Evolutionary conservation across 257 asterid species (phyloP).

Genomic region (Gentiana macrophylla): DNA sequence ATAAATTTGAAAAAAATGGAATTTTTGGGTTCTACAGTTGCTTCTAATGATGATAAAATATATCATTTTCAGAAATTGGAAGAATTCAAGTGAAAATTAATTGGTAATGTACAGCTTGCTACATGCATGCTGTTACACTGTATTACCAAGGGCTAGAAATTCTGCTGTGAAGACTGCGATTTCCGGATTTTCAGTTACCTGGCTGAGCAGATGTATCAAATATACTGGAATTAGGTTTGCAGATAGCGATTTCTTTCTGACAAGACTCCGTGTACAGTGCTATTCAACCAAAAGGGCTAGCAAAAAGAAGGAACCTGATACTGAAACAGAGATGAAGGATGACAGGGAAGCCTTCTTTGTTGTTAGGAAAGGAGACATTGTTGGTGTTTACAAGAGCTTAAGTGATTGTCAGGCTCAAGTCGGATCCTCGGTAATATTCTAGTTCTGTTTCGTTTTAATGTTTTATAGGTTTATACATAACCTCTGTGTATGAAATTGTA

Average conservation of each 20-base stretch:
- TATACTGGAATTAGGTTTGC: slow-evolving; percentile 31
- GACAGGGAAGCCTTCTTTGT: slow-evolving; percentile 90
- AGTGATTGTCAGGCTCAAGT: slow-evolving; percentile 97
- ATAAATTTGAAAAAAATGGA: no score
- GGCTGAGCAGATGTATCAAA: slow-evolving; percentile 28
- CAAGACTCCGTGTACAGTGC: slow-evolving; percentile 32
- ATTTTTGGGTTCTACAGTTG: neutral
- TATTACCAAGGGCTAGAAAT: slow-evolving; percentile 31
- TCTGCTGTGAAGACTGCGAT: slow-evolving; percentile 26
- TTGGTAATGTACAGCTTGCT: slow-evolving; percentile 67
- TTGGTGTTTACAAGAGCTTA: slow-evolving; percentile 85
- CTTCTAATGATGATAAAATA: neutral
- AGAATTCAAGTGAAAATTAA: slow-evolving; percentile 16
- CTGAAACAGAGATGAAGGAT: slow-evolving; percentile 55
- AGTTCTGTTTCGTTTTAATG: neutral
- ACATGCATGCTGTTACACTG: slow-evolving; percentile 39
- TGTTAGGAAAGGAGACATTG: slow-evolving; percentile 85
- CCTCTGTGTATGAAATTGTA: neutral
- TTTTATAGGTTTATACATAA: neutral
- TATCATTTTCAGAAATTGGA: slow-evolving; percentile 29
- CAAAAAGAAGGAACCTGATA: slow-evolving; percentile 25
- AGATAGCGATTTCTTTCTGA: slow-evolving; percentile 23
- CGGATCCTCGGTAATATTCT: slow-evolving; percentile 75
- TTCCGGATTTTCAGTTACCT: slow-evolving; percentile 24
- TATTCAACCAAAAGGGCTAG: slow-evolving; percentile 44